Evolutionary conservation across 345 rosid species (phyloP), one percentile per base, ranked within the genome.

Genomic region (Eucalyptus regnans): DNA sequence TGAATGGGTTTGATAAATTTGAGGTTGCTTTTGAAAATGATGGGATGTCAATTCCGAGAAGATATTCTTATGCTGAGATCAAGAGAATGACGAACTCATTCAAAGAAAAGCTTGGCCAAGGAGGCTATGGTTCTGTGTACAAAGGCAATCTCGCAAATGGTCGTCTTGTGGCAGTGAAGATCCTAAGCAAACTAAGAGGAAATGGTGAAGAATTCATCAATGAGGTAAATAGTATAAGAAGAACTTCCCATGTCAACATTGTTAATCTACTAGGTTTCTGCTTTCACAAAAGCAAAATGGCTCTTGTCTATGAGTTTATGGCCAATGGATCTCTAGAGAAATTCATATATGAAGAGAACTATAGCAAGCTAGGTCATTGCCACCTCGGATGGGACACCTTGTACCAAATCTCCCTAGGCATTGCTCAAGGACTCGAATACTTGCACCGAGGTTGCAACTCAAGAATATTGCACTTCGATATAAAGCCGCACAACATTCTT

Each of bases 161-260:
- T 48, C 37, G 88, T 50, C 88, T 87, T 88, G 94, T 94, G 23
- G 95, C 93, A 44, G 79, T 93, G 17, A 93, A 94, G 84, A 66
- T 93, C 66, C 86, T 93, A 81, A 88, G 91, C 7, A 88, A 86
- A 3, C 89, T 91, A 41, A 91, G 91, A 41, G 93, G 95, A 14
- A 86, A 92, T 89, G 95, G 93, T 87, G 91, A 93, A 52, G 95
- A 93, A 14, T 92, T 93, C 83, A 91, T 93, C 90, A 92, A 93
- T 44, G 95, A 94, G 54, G 86, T 94, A 87, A 91, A 90, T 2
- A 94, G 94, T 91, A 93, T 94, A 71, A 92, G 95, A 48, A 93
- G 86, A 90, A 93, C 93, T n/a, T 94, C 95, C 29, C 95, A 93
- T 91, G 91, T 94, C 76, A 94, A 94, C 58, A 60, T 94, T 6